A percentile compares a stretch with the other conserved stretches of the same genome.
phyloP scores from a whole-genome alignment of 2,329 filamentous ascomycete genomes.

The Cladophialophora yegresii region DNA sequence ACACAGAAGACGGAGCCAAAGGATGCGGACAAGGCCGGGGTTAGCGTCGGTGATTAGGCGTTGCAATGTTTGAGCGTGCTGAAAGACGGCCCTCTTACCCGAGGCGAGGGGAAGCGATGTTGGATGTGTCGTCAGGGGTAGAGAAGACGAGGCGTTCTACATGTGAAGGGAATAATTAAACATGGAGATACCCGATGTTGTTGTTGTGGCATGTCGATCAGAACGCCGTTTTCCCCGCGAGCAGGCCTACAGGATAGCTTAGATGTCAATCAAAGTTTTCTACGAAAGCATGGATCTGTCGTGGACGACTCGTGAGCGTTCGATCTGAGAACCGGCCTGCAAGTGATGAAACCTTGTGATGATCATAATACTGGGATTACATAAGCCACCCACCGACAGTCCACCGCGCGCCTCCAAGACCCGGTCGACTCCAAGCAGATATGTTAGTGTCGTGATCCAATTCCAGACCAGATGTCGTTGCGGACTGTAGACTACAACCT shows the following conservation, averaged over 20 bases:
- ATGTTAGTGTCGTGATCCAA: background rate
- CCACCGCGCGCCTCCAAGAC: background rate
- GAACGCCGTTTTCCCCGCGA: background rate
- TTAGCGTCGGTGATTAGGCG: conserved; percentile 31
- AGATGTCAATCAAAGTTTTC: background rate
- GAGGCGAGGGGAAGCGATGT: background rate
- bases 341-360: background rate
- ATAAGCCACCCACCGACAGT: background rate
- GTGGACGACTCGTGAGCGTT: background rate
- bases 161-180: background rate
- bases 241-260: background rate
- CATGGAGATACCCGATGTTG: conserved; percentile 1
- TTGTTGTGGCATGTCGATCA: background rate
- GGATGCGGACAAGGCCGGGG: conserved; percentile 35
- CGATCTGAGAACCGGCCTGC: background rate
- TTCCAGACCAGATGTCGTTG: background rate
- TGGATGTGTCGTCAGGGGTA: background rate
- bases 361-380: no score
- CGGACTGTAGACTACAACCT: background rate
- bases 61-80: background rate
- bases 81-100: background rate
- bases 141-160: background rate
- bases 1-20: conserved; percentile 35
- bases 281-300: background rate
- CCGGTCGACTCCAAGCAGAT: background rate